These are phyloP conservation scores for Cytospora leucostoma DNA, from an alignment of 2,329 filamentous ascomycete genomes.

Conservation along the genomic window DNA sequence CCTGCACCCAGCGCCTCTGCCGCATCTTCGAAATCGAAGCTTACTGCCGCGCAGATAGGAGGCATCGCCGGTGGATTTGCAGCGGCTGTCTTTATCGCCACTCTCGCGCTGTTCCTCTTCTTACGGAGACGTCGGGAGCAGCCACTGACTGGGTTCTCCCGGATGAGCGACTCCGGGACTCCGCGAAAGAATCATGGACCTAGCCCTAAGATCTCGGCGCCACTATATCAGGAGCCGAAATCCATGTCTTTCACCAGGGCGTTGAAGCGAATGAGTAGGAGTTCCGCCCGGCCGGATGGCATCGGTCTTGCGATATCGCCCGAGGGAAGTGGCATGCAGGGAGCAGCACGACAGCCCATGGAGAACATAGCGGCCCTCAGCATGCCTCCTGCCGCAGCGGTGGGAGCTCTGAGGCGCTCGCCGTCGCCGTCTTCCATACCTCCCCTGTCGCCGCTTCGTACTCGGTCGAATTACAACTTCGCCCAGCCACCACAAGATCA, in stretches of 20 bases:
- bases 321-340: conserved; percentile 28
- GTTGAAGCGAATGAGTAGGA: conserved; percentile 32
- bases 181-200: conserved; percentile 31
- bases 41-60: conserved; percentile 50
- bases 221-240: conserved; percentile 37
- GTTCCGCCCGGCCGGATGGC: conserved; percentile 37
- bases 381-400: conserved; percentile 1
- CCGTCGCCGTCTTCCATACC: conserved; percentile 15
- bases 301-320: conserved; percentile 51
- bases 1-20: neutral
- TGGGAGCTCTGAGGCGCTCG: neutral
- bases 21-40: conserved; percentile 20
- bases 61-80: conserved; percentile 60
- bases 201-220: conserved; percentile 46
- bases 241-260: conserved; percentile 30
- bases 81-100: conserved; percentile 50
- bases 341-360: conserved; percentile 12
- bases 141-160: conserved; percentile 36
- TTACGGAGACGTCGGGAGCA: conserved; percentile 13
- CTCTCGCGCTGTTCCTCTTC: conserved; percentile 36
- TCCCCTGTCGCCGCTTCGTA: conserved; percentile 19
- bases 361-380: conserved; percentile 24
- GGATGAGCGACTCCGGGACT: conserved; percentile 41
- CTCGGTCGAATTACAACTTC: conserved; percentile 23
- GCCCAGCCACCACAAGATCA: conserved; percentile 26